Conservation (phyloP, 2,329 filamentous ascomycete species). For the Penicillium hesseltinei region DNA sequence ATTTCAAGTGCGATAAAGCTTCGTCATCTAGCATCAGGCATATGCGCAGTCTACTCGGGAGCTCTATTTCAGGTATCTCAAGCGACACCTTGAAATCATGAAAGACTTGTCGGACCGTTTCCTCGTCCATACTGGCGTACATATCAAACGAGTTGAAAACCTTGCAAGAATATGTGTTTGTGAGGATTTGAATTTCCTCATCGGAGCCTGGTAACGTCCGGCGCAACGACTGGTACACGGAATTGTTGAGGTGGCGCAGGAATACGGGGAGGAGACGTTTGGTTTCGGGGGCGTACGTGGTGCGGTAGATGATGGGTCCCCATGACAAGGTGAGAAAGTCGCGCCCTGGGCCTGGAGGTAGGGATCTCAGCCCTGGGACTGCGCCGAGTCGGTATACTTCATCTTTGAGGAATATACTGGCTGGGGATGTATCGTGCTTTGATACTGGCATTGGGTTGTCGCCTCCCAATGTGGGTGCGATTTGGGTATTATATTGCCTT, state of each 20-base stretch:
- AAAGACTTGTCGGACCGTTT: slow-evolving; percentile 24
- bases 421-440: slow-evolving; percentile 17
- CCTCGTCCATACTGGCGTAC: slow-evolving; percentile 18
- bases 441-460: slow-evolving; percentile 9
- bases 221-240: slow-evolving; percentile 45
- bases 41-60: slow-evolving; percentile 27
- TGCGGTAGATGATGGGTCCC: slow-evolving; percentile 31
- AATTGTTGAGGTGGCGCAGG: slow-evolving; percentile 55
- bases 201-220: slow-evolving; percentile 21
- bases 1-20: slow-evolving; percentile 21
- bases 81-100: slow-evolving; percentile 31
- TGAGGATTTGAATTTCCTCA: slow-evolving; percentile 19
- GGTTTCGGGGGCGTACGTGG: slow-evolving; percentile 27
- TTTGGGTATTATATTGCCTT: not conserved
- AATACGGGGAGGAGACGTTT: slow-evolving; percentile 54
- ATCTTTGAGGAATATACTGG: slow-evolving; percentile 26
- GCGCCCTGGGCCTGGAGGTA: slow-evolving; percentile 27
- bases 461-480: not conserved
- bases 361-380: slow-evolving; percentile 26
- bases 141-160: slow-evolving; percentile 22
- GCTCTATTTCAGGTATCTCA: slow-evolving; percentile 24
- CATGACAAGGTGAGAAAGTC: slow-evolving; percentile 32
- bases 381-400: slow-evolving; percentile 29
- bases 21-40: slow-evolving; percentile 31
- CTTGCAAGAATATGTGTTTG: slow-evolving; percentile 27